Conservation (phyloP, 2,329 filamentous ascomycete species). For the Albophoma yamanashiensis region DNA sequence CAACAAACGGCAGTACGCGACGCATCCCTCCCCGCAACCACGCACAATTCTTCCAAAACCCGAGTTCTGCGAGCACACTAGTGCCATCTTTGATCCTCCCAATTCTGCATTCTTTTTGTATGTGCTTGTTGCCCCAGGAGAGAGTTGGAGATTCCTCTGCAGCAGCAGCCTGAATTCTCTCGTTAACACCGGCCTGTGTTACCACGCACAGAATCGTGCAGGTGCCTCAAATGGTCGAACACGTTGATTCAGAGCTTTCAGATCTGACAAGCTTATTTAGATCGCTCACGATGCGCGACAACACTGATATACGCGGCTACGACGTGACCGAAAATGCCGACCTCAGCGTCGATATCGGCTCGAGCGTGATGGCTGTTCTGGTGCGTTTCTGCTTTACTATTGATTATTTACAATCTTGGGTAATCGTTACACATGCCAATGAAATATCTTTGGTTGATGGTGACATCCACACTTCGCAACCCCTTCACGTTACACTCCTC, state of each 20-base stretch:
- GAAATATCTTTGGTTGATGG: too few species aligned
- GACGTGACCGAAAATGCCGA: too few species aligned
- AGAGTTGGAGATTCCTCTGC: neutral
- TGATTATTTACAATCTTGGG: too few species aligned
- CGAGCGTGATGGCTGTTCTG: too few species aligned
- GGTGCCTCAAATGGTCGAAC: neutral
- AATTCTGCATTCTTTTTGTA: neutral
- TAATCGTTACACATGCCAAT: too few species aligned
- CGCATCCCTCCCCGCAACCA: neutral
- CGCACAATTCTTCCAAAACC: neutral
- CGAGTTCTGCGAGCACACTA: too few species aligned
- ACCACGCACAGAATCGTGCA: neutral
- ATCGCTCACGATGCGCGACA: neutral
- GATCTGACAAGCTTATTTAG: neutral
- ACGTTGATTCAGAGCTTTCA: neutral
- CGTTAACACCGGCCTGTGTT: neutral
- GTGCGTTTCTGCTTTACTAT: neutral
- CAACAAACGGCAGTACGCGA: neutral
- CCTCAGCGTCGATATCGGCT: too few species aligned
- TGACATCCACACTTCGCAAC: too few species aligned
- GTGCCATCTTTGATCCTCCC: too few species aligned
- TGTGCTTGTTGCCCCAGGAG: neutral
- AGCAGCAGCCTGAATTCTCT: neutral
- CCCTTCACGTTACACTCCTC: too few species aligned
- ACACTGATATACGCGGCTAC: too few species aligned